phyloP scores from a whole-genome alignment of 306 rosid genomes.

The Fagus crenata region DNA sequence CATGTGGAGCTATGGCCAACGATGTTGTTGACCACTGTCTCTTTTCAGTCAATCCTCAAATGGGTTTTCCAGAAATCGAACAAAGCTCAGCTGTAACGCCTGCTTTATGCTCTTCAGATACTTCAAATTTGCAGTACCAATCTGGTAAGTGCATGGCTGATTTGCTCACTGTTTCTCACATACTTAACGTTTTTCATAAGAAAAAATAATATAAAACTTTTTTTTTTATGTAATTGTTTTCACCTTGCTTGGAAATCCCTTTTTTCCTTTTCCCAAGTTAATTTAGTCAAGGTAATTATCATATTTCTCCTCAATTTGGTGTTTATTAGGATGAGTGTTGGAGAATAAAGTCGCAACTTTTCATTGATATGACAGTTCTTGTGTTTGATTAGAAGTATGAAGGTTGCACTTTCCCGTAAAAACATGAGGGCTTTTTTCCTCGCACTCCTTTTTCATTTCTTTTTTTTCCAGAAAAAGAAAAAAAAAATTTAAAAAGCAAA shows the following conservation, averaged over 20 bases:
- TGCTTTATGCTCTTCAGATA: slow-evolving; percentile 36
- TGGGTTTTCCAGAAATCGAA: slow-evolving; percentile 57
- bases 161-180: neutral
- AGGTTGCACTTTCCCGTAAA: slow-evolving; percentile 54
- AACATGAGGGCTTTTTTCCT: slow-evolving; percentile 48
- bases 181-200: neutral
- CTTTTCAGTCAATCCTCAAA: slow-evolving; percentile 48
- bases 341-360: slow-evolving; percentile 42
- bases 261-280: neutral
- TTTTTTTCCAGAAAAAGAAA: too few relatives aligned
- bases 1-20: slow-evolving; percentile 29
- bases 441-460: slow-evolving; percentile 41
- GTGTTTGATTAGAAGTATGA: slow-evolving; percentile 35
- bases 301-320: neutral
- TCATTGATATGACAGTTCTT: slow-evolving; percentile 55
- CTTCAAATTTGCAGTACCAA: slow-evolving; percentile 51
- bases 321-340: slow-evolving; percentile 28
- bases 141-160: slow-evolving; percentile 58
- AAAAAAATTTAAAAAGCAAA: too few relatives aligned
- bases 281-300: neutral
- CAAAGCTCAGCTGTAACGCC: slow-evolving; percentile 49
- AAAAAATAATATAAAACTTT: neutral
- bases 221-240: neutral
- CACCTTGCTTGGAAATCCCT: neutral
- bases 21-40: slow-evolving; percentile 28